Percentiles rank a stretch among this genome's conserved stretches.
These are phyloP conservation scores for Papiliotrema flavescens DNA, from an alignment of 1,284 basidiomycete genomes.

Conservation along the genomic window DNA sequence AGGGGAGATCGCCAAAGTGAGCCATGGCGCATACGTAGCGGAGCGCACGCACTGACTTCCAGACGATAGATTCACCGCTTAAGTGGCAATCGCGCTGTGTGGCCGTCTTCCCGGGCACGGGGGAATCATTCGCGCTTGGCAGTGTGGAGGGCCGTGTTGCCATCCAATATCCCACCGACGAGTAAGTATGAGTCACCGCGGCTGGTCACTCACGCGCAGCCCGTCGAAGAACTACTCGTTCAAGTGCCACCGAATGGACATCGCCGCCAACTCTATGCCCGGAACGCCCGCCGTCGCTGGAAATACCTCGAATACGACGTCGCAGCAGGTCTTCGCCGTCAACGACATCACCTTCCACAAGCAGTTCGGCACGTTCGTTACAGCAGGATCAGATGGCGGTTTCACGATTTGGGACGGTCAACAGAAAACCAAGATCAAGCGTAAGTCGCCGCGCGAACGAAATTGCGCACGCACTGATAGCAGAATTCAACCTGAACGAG, in stretches of 20 bases:
- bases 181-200: too few species aligned
- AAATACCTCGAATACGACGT: constrained; percentile 54
- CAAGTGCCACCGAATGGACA: constrained; percentile 87
- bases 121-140: constrained; percentile 82
- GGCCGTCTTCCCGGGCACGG: constrained; percentile 72
- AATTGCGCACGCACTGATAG: neutral
- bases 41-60: too few species aligned
- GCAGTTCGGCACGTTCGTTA: constrained; percentile 88
- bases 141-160: constrained; percentile 94
- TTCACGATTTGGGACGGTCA: constrained; percentile 50
- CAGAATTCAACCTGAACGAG: constrained; percentile 50
- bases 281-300: constrained; percentile 52
- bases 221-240: constrained; percentile 78
- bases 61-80: constrained; percentile 77
- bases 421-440: constrained; percentile 79
- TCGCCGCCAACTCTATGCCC: constrained; percentile 29
- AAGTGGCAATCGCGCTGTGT: constrained; percentile 94
- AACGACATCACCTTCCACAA: constrained; percentile 92
- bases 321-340: constrained; percentile 81
- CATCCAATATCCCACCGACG: constrained; percentile 64
- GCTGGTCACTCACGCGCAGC: too few species aligned
- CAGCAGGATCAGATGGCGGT: constrained; percentile 64
- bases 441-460: constrained; percentile 51
- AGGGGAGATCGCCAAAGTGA: constrained; percentile 67
- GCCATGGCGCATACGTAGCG: too few species aligned